Conservation (phyloP, 192 early-diverging fungal genomes). For the Coemansia sp. region DNA sequence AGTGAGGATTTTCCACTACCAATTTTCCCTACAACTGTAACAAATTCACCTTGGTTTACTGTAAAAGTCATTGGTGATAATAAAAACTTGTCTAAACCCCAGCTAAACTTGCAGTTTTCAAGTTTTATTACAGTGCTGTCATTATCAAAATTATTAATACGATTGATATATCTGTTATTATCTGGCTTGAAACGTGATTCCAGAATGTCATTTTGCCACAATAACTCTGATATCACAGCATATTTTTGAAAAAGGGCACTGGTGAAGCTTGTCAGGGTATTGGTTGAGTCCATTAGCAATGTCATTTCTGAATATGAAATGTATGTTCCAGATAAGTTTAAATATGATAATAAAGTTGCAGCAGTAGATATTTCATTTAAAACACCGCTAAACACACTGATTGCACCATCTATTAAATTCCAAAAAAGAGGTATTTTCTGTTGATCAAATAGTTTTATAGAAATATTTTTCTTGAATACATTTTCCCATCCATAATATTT, state of each 20-base stretch:
- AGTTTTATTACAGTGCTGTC: constrained; percentile 1
- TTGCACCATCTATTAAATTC: background rate
- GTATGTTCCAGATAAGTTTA: background rate
- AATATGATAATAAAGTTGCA: background rate
- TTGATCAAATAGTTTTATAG: background rate
- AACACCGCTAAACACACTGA: background rate
- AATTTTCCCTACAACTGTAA: constrained; percentile 53
- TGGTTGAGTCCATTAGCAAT: background rate
- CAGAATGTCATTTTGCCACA: constrained; percentile 7
- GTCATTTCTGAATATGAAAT: background rate
- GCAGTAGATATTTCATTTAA: background rate
- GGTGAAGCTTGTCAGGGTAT: background rate
- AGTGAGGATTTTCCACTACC: constrained; percentile 61
- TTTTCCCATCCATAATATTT: constrained; percentile 65
- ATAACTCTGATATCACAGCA: background rate
- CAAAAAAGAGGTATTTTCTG: background rate
- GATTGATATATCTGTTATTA: background rate
- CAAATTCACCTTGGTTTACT: constrained; percentile 23
- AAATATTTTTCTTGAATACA: constrained; percentile 15
- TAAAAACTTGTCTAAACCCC: constrained; percentile 27
- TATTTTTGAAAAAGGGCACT: background rate
- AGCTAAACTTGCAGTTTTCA: constrained; percentile 17
- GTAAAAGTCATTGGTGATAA: constrained; percentile 5
- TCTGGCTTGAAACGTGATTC: constrained; percentile 5
- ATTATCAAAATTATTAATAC: background rate